phyloP scores from a whole-genome alignment of 768 basidiomycete genomes.

The Calocybe gangraenosa region DNA sequence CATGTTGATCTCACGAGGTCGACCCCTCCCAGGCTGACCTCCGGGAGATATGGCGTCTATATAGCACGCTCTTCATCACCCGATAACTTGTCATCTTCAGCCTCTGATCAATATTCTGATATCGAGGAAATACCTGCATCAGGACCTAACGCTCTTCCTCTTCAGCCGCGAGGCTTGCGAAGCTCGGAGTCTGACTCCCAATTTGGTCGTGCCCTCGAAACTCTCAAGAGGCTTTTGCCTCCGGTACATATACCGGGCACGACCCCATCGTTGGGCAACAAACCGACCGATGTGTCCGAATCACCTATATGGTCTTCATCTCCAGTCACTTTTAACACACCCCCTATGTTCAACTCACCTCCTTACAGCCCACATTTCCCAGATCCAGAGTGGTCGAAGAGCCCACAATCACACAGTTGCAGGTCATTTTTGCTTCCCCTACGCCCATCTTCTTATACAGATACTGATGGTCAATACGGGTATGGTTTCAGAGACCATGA shows the following conservation, averaged over 20 bases:
- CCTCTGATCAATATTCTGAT: conserved; percentile 44
- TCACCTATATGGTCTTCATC: neutral
- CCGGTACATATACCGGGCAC: conserved; percentile 18
- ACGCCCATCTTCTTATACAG: conserved; percentile 5
- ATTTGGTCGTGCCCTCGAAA: conserved; percentile 26
- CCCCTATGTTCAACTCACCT: conserved; percentile 6
- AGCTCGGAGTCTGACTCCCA: conserved; percentile 4
- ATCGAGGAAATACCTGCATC: conserved; percentile 45
- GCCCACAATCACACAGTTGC: conserved; percentile 2
- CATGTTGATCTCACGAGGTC: conserved; percentile 9
- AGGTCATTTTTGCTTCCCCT: conserved; percentile 2
- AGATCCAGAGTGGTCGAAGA: neutral
- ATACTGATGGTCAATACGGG: neutral
- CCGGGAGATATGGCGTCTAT: conserved; percentile 65
- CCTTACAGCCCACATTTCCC: conserved; percentile 7
- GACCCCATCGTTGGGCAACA: neutral
- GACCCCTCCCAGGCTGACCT: conserved; percentile 22
- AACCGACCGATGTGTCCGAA: conserved; percentile 1
- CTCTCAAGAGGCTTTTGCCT: conserved; percentile 27
- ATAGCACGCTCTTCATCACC: conserved; percentile 42
- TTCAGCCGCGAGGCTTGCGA: conserved; percentile 14
- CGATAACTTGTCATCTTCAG: conserved; percentile 28
- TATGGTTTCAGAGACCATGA: conserved; percentile 4
- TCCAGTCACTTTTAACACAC: neutral
- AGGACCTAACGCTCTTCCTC: conserved; percentile 20